Conservation (phyloP, 2,329 filamentous ascomycete species). For the Epichloe sp. region DNA sequence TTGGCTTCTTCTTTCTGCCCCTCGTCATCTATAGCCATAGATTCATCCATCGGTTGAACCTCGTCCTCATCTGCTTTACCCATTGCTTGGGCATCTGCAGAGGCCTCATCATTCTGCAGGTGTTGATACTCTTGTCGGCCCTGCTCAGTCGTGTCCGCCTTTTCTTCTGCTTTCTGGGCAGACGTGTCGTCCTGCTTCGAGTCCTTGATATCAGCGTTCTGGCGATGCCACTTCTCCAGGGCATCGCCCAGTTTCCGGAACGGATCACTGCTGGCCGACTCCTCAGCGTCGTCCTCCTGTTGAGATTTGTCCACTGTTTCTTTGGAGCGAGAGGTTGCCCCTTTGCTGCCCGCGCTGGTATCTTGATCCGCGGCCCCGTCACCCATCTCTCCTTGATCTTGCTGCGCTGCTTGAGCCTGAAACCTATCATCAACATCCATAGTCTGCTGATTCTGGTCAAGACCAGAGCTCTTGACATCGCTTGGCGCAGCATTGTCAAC, state of each 20-base stretch:
- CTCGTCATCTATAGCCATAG: slow-evolving; percentile 75
- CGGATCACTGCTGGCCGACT: slow-evolving; percentile 44
- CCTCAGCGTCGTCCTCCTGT: slow-evolving; percentile 29
- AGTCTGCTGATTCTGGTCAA: slow-evolving; percentile 51
- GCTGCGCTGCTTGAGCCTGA: slow-evolving; percentile 46
- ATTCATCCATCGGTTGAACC: slow-evolving; percentile 71
- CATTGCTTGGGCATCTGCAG: slow-evolving; percentile 81
- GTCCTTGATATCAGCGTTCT: slow-evolving; percentile 69
- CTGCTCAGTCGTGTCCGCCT: slow-evolving; percentile 54
- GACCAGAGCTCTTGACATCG: slow-evolving; percentile 49
- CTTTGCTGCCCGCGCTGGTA: slow-evolving; percentile 50
- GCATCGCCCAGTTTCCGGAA: slow-evolving; percentile 94
- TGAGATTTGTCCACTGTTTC: slow-evolving; percentile 36
- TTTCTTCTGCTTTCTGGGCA: slow-evolving; percentile 21
- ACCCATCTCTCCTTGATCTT: slow-evolving; percentile 53
- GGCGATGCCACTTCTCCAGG: slow-evolving; percentile 82
- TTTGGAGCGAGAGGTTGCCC: slow-evolving; percentile 35
- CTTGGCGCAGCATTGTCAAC: slow-evolving; percentile 51
- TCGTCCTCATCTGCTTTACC: slow-evolving; percentile 82
- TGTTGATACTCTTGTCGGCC: slow-evolving; percentile 83
- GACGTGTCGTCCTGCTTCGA: slow-evolving; percentile 23
- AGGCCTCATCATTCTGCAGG: slow-evolving; percentile 67
- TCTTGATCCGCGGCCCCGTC: slow-evolving; percentile 52
- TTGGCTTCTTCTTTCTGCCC: slow-evolving; percentile 43
- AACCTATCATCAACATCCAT: slow-evolving; percentile 50